Base-by-base conservation (phyloP, 345 rosid species). In the Cardiospermum halicacabum region DNA sequence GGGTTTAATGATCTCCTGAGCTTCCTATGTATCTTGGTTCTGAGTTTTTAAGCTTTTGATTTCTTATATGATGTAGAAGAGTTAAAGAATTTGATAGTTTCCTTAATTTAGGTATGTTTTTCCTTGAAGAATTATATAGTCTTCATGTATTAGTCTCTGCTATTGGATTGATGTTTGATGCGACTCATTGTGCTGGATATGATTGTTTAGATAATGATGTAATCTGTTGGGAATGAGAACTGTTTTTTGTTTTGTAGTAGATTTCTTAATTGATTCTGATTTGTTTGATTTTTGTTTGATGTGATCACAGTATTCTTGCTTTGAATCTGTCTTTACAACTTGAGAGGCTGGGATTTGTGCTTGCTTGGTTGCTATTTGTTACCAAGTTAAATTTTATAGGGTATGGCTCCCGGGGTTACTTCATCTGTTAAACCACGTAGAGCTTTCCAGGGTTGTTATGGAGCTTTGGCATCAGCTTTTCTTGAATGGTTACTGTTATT, bases 401-500 rank as follows among this genome's bases (percentile, higher is more conserved):
- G 57, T 55, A 85, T 89, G 95, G 81, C 81, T 70, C 65, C 72
- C 43, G 72, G 67, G 67, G 75, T 68, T 64, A 78, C 62, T 72
- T 73, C 84, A 60, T 71, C 84, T 48, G 70, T 63, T 21, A 67
- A 81, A 64, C 67, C 77, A n/a, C 74, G 63, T 67, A 85, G 53
- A 68, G 53, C 43, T 67, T 66, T 74, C 9, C 63, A 22, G 59
- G 76, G 81, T 70, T 80, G 84, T 62, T 60, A 62, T 11, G 70
- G 58, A 60, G 87, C 85, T 65, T 84, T 94, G 74, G 79, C 85
- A 21, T 78, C 75, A 15, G 96, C 97, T 56, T 66, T 77, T 77
- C 75, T 75, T 24, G 97, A 94, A 70, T 91, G 99, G 99, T 50
- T 89, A 56, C 76, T 94, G 28, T 81, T 94, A 51, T 76, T 70